These are phyloP conservation scores for Candolleomyces efflorescens DNA, from an alignment of 768 basidiomycete genomes.

Conservation along the genomic window DNA sequence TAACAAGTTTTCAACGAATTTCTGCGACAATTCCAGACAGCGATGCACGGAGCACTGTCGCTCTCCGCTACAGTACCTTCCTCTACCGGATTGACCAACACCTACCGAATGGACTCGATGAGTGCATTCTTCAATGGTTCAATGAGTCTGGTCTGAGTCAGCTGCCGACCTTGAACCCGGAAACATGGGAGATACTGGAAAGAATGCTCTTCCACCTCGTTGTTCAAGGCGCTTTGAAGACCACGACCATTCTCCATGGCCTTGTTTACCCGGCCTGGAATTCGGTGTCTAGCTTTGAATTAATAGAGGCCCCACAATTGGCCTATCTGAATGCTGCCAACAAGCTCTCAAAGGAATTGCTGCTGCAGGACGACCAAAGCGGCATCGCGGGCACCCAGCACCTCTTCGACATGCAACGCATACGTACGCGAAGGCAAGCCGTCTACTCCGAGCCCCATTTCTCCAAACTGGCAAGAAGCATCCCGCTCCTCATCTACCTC, in stretches of 20 bases:
- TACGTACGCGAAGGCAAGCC: slow-evolving; percentile 64
- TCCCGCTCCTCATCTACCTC: slow-evolving; percentile 67
- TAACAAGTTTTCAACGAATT: slow-evolving; percentile 69
- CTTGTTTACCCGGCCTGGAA: slow-evolving; percentile 80
- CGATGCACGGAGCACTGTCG: slow-evolving; percentile 44
- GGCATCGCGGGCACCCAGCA: slow-evolving; percentile 36
- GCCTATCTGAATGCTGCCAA: slow-evolving; percentile 61
- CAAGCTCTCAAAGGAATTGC: slow-evolving; percentile 52
- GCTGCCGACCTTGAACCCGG: slow-evolving; percentile 51
- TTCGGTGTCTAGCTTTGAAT: slow-evolving; percentile 36
- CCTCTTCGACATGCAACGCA: slow-evolving; percentile 62
- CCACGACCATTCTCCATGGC: slow-evolving; percentile 69
- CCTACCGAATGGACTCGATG: slow-evolving; percentile 68
- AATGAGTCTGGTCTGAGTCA: slow-evolving; percentile 62
- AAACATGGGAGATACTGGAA: slow-evolving; percentile 65
- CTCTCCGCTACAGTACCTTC: slow-evolving; percentile 65
- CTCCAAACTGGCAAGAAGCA: slow-evolving; percentile 50
- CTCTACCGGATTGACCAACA: slow-evolving; percentile 73
- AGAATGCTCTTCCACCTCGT: slow-evolving; percentile 61
- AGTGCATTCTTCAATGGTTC: slow-evolving; percentile 70
- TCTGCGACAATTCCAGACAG: slow-evolving; percentile 50
- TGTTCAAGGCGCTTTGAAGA: slow-evolving; percentile 62
- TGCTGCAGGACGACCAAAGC: slow-evolving; percentile 48
- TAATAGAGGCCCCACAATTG: slow-evolving; percentile 33
- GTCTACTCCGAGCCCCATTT: slow-evolving; percentile 70